Evolutionary conservation across 495 filamentous ascomycete genomes (phyloP).

Genomic region (Trichoderma erinaceum): DNA sequence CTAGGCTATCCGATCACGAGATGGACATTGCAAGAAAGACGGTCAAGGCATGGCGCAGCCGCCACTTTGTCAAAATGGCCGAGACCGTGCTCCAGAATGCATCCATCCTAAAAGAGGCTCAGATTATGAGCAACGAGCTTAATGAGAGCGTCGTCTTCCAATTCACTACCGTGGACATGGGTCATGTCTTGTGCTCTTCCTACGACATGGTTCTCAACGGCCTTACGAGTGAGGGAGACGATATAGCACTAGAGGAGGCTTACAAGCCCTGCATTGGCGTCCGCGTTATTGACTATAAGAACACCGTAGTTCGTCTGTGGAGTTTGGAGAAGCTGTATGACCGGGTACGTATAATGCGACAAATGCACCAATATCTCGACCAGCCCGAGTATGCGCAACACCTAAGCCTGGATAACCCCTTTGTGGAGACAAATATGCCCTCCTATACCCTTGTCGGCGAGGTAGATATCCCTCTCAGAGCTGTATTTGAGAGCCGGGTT

Average conservation of each 20-base stretch:
- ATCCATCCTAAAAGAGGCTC: slow-evolving; percentile 83
- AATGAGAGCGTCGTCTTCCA: slow-evolving; percentile 93
- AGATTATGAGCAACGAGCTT: slow-evolving; percentile 96
- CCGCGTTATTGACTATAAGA: slow-evolving; percentile 86
- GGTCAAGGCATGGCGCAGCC: slow-evolving; percentile 70
- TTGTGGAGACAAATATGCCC: slow-evolving; percentile 81
- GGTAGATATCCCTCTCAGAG: slow-evolving; percentile 84
- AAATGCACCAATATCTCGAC: slow-evolving; percentile 93
- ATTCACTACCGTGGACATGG: slow-evolving; percentile 83
- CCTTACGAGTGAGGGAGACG: slow-evolving; percentile 80
- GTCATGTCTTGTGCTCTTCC: slow-evolving; percentile 81
- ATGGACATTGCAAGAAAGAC: slow-evolving; percentile 59
- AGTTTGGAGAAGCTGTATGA: slow-evolving; percentile 87
- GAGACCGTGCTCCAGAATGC: slow-evolving; percentile 86
- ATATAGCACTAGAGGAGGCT: slow-evolving; percentile 71
- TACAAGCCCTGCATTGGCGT: slow-evolving; percentile 88
- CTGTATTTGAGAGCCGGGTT: slow-evolving; percentile 90
- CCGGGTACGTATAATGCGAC: slow-evolving; percentile 83
- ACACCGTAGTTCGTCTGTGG: slow-evolving; percentile 85
- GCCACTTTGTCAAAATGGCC: slow-evolving; percentile 91
- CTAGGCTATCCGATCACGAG: slow-evolving; percentile 65
- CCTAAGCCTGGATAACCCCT: slow-evolving; percentile 73
- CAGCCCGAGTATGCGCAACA: slow-evolving; percentile 89
- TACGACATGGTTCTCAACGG: slow-evolving; percentile 95
- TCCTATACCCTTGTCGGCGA: slow-evolving; percentile 91